Conservation (phyloP, 306 rosid genomes). For the Fragaria vesca region DNA sequence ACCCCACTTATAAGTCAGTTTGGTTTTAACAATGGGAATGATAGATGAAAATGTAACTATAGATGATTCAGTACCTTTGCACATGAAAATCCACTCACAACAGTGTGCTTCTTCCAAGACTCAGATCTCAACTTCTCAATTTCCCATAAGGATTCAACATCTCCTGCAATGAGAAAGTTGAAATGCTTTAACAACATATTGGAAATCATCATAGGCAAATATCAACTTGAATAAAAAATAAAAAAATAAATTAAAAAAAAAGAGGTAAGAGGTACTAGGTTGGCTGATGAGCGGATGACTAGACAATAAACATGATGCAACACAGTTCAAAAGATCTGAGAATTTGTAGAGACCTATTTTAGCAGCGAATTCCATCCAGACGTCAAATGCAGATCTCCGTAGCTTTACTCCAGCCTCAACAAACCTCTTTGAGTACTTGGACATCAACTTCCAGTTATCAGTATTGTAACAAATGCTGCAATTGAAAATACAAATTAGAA, state of each 20-base stretch:
- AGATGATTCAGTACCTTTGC: conserved; percentile 56
- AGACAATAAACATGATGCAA: neutral
- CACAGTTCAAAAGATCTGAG: conserved; percentile 14
- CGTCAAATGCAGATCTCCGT: conserved; percentile 64
- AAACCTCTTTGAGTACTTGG: conserved; percentile 69
- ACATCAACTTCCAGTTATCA: conserved; percentile 66
- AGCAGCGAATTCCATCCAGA: conserved; percentile 77
- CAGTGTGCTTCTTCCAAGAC: conserved; percentile 62
- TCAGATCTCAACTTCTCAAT: conserved; percentile 72
- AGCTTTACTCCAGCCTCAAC: conserved; percentile 72
- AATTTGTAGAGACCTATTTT: conserved; percentile 51
- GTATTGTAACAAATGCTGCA: conserved; percentile 81
- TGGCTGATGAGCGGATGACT: neutral
- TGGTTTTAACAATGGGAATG: neutral
- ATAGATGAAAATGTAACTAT: neutral
- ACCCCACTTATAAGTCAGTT: neutral
- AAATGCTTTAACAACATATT: conserved; percentile 27
- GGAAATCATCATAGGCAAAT: neutral
- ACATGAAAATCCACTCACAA: conserved; percentile 69
- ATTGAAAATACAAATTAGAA: conserved; percentile 25
- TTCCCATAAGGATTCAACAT: conserved; percentile 62
- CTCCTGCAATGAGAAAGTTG: conserved; percentile 49
- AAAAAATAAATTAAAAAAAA: neutral
- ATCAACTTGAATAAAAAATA: neutral
- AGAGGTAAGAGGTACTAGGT: neutral